Conservation (phyloP, 768 basidiomycete genomes). For the Termitomyces sp. region DNA sequence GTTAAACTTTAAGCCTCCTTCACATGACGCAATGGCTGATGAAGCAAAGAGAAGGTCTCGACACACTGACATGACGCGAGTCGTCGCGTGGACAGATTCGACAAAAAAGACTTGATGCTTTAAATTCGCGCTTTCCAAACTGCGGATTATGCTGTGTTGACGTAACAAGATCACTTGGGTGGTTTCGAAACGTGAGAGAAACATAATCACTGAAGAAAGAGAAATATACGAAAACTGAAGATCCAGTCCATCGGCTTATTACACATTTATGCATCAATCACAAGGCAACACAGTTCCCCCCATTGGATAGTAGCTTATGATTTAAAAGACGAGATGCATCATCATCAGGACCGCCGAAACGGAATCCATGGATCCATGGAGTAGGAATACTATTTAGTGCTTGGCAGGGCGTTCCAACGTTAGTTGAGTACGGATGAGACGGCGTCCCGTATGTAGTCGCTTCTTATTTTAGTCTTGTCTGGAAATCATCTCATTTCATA, state of each 20-base stretch:
- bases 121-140: too few relatives aligned
- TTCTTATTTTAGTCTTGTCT: conserved; percentile 3
- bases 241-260: background rate
- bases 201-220: background rate
- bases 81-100: background rate
- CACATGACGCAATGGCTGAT: background rate
- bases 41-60: background rate
- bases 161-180: background rate
- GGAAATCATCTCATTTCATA: background rate
- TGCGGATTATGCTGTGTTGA: background rate
- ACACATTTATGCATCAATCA: background rate
- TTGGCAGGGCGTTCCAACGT: conserved; percentile 1
- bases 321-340: background rate
- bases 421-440: background rate
- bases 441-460: conserved; percentile 9
- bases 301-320: background rate
- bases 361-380: conserved; percentile 9
- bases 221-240: background rate
- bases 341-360: background rate
- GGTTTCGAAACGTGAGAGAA: background rate
- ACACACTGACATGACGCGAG: background rate
- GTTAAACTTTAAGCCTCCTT: background rate
- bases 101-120: background rate
- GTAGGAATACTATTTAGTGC: background rate
- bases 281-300: background rate